Evolutionary conservation across 768 basidiomycete species (phyloP), one percentile per base, ranked within the genome.

Genomic region (Cytidiella melzeri): DNA sequence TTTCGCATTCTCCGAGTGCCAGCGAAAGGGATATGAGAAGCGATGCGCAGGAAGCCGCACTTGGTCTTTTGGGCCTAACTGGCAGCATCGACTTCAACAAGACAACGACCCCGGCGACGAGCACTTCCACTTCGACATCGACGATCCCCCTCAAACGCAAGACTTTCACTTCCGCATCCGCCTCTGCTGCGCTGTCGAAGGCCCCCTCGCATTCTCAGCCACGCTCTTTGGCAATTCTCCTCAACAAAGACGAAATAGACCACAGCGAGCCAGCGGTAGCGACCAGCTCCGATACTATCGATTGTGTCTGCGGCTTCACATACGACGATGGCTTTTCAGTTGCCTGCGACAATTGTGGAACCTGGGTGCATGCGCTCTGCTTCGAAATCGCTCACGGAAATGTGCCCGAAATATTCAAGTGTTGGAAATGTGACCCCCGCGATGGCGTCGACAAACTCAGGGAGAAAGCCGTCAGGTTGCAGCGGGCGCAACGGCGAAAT

Each of bases 321-420:
- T 74, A 80, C 60, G 91, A 91, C 66, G 89, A 91, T 63, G 90
- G 90, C 19, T 88, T 85, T 64, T 84, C 82, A 9, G 87, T 93
- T 54, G 87, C 84, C 9, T 94, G 92, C 67, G 92, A 93, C 64
- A 63, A 70, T 43, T 94, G 92, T 61, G 76, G 75, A 19, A 76
- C 84, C 34, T 93, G 92, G 90, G 85, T 84, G 57, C 92, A 94
- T 67, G 82, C 79, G 5, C 81, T 79, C 6, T 93, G 92, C 67
- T 87, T 86, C 56, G 77, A 71, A 41, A 82, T 87, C 53, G 67
- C 71, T 11, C 67, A 75, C 45, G 76, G 72, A 57, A 56, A 67
- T 39, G 83, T 87, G 0, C 85, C 87, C 1, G 88, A 92, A 41
- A 77, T 83, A 49, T 92, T 87, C 73, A 66, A 67, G 20, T 96